Evolutionary conservation across 331 rosid genomes (phyloP).

Genomic region (Rosa hybrid): DNA sequence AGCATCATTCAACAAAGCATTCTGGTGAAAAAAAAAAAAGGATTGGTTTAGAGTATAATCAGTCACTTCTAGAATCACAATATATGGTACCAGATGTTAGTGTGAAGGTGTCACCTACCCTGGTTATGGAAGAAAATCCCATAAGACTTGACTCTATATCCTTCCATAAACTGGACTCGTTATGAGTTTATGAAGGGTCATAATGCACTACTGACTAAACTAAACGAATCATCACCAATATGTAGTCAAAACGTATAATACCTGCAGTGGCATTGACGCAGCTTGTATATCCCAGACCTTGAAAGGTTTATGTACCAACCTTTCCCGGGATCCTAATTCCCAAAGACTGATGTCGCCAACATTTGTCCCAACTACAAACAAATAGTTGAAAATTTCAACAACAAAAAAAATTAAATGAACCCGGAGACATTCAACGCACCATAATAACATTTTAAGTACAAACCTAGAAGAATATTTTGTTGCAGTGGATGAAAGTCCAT

Average conservation of each 20-base stretch:
- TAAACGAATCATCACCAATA: neutral
- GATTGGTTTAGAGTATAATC: slow-evolving; percentile 16
- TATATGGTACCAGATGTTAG: neutral
- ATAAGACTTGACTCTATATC: neutral
- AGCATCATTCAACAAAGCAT: slow-evolving; percentile 42
- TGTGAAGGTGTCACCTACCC: neutral
- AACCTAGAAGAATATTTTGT: slow-evolving; percentile 46
- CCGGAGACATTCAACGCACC: neutral
- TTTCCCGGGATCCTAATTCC: slow-evolving; percentile 47
- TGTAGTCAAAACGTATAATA: slow-evolving; percentile 5
- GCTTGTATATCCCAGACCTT: slow-evolving; percentile 45
- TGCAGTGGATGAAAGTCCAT: slow-evolving; percentile 49
- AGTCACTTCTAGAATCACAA: neutral
- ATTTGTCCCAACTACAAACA: slow-evolving; percentile 47
- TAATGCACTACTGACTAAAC: neutral
- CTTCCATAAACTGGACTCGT: neutral
- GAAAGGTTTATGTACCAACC: slow-evolving; percentile 41
- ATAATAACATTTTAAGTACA: slow-evolving; percentile 6
- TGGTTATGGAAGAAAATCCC: slow-evolving; percentile 2
- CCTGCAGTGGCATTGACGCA: slow-evolving; percentile 41
- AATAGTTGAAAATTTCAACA: neutral
- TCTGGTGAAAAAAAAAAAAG: slow-evolving; percentile 26
- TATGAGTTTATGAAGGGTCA: neutral
- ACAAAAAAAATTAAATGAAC: neutral
- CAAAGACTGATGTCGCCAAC: slow-evolving; percentile 52